phyloP scores from a whole-genome alignment of 257 asterid species.

The Solanum infundibuliforme region DNA sequence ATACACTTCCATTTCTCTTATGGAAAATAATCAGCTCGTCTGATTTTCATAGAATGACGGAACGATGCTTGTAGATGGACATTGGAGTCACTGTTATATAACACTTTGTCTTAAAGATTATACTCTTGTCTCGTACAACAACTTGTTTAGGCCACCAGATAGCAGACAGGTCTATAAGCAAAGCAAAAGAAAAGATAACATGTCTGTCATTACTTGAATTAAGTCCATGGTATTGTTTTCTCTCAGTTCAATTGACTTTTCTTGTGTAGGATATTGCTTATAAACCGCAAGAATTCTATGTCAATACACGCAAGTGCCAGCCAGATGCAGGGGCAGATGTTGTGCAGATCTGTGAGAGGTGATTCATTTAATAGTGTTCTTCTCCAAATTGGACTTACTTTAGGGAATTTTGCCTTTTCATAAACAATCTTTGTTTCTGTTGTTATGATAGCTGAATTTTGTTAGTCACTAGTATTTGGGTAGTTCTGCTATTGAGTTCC shows the following conservation, averaged over 20 bases:
- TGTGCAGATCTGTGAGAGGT: slow-evolving; percentile 84
- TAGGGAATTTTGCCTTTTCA: background rate
- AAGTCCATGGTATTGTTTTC: background rate
- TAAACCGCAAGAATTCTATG: slow-evolving; percentile 78
- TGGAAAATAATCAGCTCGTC: background rate
- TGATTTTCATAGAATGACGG: background rate
- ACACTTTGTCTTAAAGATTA: background rate
- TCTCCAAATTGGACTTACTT: slow-evolving; percentile 1
- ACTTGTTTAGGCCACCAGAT: background rate
- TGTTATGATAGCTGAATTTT: background rate
- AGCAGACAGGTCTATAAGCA: background rate
- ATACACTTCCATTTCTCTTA: background rate
- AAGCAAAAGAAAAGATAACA: background rate
- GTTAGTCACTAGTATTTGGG: background rate
- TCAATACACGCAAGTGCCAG: slow-evolving; percentile 80
- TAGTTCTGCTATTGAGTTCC: background rate
- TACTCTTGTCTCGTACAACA: background rate
- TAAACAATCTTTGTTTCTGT: background rate
- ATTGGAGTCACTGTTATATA: background rate
- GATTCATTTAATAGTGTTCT: slow-evolving; percentile 8
- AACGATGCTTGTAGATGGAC: background rate
- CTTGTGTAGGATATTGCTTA: slow-evolving; percentile 72
- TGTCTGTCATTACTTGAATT: background rate
- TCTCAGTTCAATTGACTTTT: background rate
- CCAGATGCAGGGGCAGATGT: slow-evolving; percentile 69